phyloP scores from a whole-genome alignment of 1,284 basidiomycete species.

The Naganishia albida region DNA sequence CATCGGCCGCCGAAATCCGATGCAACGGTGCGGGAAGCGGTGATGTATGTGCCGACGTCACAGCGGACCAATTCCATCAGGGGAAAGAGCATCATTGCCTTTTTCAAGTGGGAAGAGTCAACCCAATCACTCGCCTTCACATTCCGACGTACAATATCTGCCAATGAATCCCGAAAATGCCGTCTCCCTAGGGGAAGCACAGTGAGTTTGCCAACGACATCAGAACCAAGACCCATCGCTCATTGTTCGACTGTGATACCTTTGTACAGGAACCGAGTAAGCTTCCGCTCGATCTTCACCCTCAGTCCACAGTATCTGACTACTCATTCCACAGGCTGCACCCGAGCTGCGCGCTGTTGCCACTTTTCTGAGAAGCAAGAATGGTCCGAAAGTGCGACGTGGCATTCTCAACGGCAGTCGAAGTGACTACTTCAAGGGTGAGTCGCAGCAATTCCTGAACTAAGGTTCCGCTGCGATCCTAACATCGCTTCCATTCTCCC shows the following conservation, averaged over 20 bases:
- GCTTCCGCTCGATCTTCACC: neutral
- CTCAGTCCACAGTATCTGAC: neutral
- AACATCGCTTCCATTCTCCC: neutral
- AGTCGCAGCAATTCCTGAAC: too few species aligned
- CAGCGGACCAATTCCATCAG: neutral
- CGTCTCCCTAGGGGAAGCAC: conserved; percentile 17
- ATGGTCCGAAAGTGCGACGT: conserved; percentile 84
- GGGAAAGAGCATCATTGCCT: neutral
- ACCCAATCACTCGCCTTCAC: neutral
- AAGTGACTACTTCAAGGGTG: conserved; percentile 97
- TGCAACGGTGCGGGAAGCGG: neutral
- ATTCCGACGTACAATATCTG: neutral
- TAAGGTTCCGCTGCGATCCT: neutral
- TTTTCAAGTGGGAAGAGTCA: neutral
- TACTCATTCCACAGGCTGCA: conserved; percentile 57
- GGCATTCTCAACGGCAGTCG: conserved; percentile 93
- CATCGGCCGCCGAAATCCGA: neutral
- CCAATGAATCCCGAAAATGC: conserved; percentile 23
- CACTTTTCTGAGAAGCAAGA: conserved; percentile 78
- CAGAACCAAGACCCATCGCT: neutral
- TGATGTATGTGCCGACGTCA: neutral
- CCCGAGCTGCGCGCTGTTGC: conserved; percentile 75
- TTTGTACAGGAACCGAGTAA: conserved; percentile 6
- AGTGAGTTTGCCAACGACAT: conserved; percentile 1
- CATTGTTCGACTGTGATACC: neutral